Evolutionary conservation across 2,329 filamentous ascomycete species (phyloP).

Genomic region (Hypomyces perniciosus): DNA sequence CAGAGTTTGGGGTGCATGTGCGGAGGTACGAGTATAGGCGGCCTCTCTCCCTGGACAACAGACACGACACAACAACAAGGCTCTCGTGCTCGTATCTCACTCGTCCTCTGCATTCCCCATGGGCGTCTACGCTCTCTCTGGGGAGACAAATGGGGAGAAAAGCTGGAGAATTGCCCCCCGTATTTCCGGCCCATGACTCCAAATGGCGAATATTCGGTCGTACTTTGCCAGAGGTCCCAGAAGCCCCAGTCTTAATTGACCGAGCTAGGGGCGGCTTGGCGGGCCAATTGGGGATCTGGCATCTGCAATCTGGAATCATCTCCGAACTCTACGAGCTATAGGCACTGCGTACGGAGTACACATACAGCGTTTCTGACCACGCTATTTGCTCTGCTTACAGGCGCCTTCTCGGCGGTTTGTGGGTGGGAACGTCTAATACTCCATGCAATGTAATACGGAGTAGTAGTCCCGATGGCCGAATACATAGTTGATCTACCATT

Average conservation of each 20-base stretch:
- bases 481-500: too few species aligned
- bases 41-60: too few species aligned
- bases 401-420: conserved; percentile 11
- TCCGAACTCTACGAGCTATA: neutral
- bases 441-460: too few species aligned
- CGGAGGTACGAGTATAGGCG: too few species aligned
- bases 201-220: conserved; percentile 30
- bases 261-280: conserved; percentile 16
- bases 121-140: neutral
- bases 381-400: neutral
- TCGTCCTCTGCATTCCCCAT: too few species aligned
- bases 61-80: too few species aligned
- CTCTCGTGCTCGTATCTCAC: too few species aligned
- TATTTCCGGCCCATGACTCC: conserved; percentile 13
- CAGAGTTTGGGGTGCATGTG: too few species aligned
- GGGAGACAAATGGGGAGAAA: conserved; percentile 8
- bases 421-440: neutral
- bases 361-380: too few species aligned
- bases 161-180: conserved; percentile 8
- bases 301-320: conserved; percentile 12
- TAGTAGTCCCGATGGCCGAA: too few species aligned
- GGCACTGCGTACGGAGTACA: too few species aligned
- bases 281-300: conserved; percentile 6
- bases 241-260: conserved; percentile 14
- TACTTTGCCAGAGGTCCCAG: conserved; percentile 20